phyloP scores from a whole-genome alignment of 2,329 filamentous ascomycete genomes.

The Drechslerella coelobrocha region DNA sequence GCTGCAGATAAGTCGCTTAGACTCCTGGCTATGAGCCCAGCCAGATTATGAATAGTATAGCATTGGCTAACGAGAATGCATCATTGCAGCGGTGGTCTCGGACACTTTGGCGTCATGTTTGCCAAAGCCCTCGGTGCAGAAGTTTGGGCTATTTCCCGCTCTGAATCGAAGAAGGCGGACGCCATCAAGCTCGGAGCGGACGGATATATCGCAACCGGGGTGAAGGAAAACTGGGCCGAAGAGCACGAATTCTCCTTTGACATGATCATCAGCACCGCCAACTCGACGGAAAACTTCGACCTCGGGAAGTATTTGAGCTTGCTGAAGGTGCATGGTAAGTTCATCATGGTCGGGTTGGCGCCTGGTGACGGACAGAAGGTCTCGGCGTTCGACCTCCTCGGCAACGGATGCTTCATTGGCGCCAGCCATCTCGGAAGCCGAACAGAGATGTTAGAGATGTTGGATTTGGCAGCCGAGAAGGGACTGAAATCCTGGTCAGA shows the following conservation, averaged over 20 bases:
- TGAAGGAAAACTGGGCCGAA: constrained; percentile 66
- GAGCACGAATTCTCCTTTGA: constrained; percentile 71
- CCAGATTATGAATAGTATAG: not conserved
- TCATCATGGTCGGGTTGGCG: constrained; percentile 67
- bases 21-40: not conserved
- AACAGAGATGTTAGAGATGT: constrained; percentile 74
- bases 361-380: constrained; percentile 59
- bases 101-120: constrained; percentile 74
- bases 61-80: too few species aligned
- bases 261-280: constrained; percentile 77
- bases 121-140: constrained; percentile 71
- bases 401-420: constrained; percentile 67
- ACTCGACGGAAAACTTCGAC: constrained; percentile 69
- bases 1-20: not conserved
- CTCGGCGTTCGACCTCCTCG: constrained; percentile 59
- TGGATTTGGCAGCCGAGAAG: constrained; percentile 74
- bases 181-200: constrained; percentile 67
- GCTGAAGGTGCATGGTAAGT: constrained; percentile 70
- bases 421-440: constrained; percentile 74
- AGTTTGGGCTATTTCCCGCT: constrained; percentile 68
- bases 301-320: constrained; percentile 75
- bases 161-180: constrained; percentile 68
- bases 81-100: constrained; percentile 66
- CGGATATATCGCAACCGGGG: constrained; percentile 66
- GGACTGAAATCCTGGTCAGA: constrained; percentile 69